Base-by-base conservation (phyloP, 2,329 filamentous ascomycete species). In the Aspergillus sp. region DNA sequence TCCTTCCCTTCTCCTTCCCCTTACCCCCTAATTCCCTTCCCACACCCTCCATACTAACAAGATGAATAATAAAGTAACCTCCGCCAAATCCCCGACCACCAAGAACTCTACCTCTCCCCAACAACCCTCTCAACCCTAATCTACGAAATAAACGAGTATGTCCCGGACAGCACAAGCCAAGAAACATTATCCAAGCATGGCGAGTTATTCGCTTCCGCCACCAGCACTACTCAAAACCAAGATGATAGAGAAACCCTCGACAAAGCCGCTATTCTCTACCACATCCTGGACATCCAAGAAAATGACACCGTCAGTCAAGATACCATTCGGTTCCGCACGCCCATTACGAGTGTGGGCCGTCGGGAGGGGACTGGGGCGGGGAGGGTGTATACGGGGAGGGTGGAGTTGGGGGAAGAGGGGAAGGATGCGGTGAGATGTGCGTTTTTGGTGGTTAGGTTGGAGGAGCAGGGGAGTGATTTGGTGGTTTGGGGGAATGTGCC, bases 71-170 rank as follows among this genome's bases (percentile, higher is more conserved):
- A 17, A 7, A 28, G 74, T 60, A 63, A 67, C 55, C 66, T 76
- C 52, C 74, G 74, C 61, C 68, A 79, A 70, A 69, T 79, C 55
- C 76, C 77, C 45, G 72, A 77, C 62, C 91, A 96, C 76, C 93
- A 98, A 80, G 94, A 97, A 81, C 90, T 97, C 68, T 97, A 88
- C 80, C 89, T 97, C 71, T 92, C 96, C 74, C 84, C 86, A 65
- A 84, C 90, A 64, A 92, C 92, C 53, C 93, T 93, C 76, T 91
- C 91, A 3, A 92, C 86, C 78, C 88, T 97, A 74, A 93, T 97
- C 69, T 85, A 97, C 76, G 94, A 98, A 70, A 91, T 98, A 71
- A 90, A 91, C 57, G 89, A 97, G 80, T 89, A 91, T 58, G 89
- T 96, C 21, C 85, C 72, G 2, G 55, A 63, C 28, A 63, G 67